These are phyloP conservation scores for Moricandia arvensis DNA, from an alignment of 345 rosid species.

Conservation along the genomic window DNA sequence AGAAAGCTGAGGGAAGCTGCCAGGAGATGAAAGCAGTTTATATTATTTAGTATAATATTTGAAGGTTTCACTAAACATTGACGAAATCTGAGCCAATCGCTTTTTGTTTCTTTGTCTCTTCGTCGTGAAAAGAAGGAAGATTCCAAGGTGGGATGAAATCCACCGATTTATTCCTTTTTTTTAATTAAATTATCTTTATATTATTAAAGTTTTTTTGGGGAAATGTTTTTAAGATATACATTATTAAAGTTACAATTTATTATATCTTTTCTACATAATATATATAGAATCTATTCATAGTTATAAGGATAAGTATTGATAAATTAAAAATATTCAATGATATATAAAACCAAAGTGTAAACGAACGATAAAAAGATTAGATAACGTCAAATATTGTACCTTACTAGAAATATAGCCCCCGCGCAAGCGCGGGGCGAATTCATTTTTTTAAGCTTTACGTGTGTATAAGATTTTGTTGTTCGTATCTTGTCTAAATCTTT, in stretches of 20 bases:
- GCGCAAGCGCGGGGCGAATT: too few species aligned
- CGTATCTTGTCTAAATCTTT: too few species aligned
- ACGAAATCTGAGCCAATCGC: conserved; percentile 42
- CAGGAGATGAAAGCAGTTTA: background rate
- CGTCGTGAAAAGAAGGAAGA: conserved; percentile 38
- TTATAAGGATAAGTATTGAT: background rate
- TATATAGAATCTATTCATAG: background rate
- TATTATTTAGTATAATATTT: background rate
- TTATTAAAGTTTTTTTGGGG: background rate
- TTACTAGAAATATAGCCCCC: too few species aligned
- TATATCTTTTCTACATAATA: background rate
- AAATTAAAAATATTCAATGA: background rate
- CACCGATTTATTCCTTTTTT: conserved; percentile 8
- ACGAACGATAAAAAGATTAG: background rate
- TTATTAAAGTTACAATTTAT: background rate
- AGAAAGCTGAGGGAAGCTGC: conserved; percentile 30
- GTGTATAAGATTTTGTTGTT: too few species aligned
- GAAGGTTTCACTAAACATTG: conserved; percentile 17
- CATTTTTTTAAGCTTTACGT: too few species aligned
- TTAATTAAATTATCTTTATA: background rate
- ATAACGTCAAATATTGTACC: too few species aligned
- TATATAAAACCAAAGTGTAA: background rate
- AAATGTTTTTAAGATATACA: background rate
- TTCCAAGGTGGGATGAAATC: conserved; percentile 22
- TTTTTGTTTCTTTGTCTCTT: conserved; percentile 39